A percentile compares a stretch with the other conserved stretches of the same genome.
These are phyloP conservation scores for Xylaria scruposa DNA, from an alignment of 495 filamentous ascomycete genomes.

Conservation along the genomic window DNA sequence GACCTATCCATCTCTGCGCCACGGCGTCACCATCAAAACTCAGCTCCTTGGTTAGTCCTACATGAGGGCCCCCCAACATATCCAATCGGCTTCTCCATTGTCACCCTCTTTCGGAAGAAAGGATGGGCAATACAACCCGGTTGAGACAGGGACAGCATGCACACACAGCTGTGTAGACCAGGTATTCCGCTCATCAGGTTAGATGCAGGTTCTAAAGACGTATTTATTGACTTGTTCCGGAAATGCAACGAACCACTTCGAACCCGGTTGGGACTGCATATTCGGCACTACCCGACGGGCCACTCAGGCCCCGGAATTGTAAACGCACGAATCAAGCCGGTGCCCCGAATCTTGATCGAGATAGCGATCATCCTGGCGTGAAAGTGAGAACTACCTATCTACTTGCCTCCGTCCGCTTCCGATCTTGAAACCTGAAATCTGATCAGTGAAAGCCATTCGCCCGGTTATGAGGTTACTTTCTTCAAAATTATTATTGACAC, in stretches of 20 bases:
- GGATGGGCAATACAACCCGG: background rate
- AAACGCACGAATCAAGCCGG: background rate
- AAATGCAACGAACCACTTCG: background rate
- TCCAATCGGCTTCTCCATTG: slow-evolving; percentile 19
- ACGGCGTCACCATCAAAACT: slow-evolving; percentile 12
- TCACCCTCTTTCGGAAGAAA: slow-evolving; percentile 23
- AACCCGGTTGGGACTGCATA: background rate
- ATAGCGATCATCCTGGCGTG: background rate
- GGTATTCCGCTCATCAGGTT: background rate
- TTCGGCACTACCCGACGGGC: slow-evolving; percentile 1
- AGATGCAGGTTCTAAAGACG: background rate
- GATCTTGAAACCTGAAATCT: background rate
- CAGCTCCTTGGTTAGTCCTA: slow-evolving; percentile 15
- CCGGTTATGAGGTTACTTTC: background rate
- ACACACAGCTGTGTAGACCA: background rate
- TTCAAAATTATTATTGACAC: too few species aligned
- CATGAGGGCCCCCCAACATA: background rate
- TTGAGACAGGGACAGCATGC: background rate
- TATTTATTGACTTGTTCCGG: background rate
- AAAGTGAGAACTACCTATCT: background rate
- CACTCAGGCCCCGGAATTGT: background rate
- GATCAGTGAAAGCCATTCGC: background rate
- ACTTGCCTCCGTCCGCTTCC: background rate
- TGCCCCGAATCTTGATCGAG: background rate
- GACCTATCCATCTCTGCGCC: slow-evolving; percentile 12